Conservation (phyloP, 2,329 filamentous ascomycete species). For the Stachybotrys echinatus region DNA sequence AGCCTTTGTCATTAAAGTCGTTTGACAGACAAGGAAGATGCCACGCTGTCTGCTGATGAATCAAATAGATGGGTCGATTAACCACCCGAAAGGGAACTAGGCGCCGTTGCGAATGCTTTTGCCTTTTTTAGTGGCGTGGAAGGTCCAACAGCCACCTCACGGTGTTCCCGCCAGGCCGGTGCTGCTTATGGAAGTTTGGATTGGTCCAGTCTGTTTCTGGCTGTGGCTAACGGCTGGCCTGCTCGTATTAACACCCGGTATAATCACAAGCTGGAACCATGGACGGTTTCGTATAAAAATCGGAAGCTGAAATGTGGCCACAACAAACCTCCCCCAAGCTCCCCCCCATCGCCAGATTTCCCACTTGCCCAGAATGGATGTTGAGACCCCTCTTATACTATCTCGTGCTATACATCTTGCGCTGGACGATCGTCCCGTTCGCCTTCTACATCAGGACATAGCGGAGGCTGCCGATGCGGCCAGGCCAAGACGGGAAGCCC, state of each 20-base stretch:
- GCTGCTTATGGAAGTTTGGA: too few species aligned
- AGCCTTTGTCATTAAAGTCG: too few species aligned
- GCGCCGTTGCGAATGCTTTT: not conserved
- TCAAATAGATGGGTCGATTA: not conserved
- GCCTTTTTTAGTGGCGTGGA: not conserved
- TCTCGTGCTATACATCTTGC: not conserved
- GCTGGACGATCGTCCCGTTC: not conserved
- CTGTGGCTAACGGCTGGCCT: too few species aligned
- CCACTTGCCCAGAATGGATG: not conserved
- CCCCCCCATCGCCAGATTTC: too few species aligned
- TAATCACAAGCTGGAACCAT: too few species aligned
- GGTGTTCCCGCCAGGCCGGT: too few species aligned
- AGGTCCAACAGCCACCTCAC: not conserved
- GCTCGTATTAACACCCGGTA: too few species aligned
- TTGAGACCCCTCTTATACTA: not conserved
- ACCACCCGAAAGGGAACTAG: not conserved
- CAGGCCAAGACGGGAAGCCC: not conserved
- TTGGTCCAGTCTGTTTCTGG: too few species aligned
- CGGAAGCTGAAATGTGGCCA: too few species aligned
- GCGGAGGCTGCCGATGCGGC: not conserved
- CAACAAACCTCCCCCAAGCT: too few species aligned
- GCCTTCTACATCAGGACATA: not conserved
- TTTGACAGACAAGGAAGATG: too few species aligned
- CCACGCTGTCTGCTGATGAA: slow-evolving; percentile 16
- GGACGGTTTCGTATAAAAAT: too few species aligned